Base-by-base conservation (phyloP, 331 rosid genomes). In the Acacia concinna region DNA sequence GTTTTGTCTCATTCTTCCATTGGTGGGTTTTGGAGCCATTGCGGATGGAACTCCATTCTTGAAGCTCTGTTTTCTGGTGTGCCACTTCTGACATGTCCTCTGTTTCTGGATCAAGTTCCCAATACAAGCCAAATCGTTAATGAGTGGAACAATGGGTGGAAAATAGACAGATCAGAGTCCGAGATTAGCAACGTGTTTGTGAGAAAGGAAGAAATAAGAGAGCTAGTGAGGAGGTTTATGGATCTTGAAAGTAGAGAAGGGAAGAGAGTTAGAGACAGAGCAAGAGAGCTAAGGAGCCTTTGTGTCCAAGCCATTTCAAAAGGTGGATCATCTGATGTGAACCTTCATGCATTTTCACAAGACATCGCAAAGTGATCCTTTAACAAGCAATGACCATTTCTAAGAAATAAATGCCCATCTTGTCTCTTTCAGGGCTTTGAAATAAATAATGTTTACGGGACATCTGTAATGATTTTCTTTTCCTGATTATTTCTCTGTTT, bases 11-110 rank as follows among this genome's bases (percentile, higher is more conserved):
- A 86, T 62, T 31, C 84, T 62, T 79, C 84, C 3, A 3, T 82
- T 1, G 85, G 87, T 20, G 89, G 85, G 38, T 86, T 83, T 86
- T 80, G 83, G 87, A 80, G 82, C 8, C 89, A 85, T 25, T 82
- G 86, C 31, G 89, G 86, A 1, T 84, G 87, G 85, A 84, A 81
- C 57, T 84, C 85, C 1, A 43, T 77, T 9, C 4, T 78, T 0
- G 89, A 82, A 74, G 84, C 81, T 25, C 54, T 41, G 54, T 82
- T 79, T 82, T 77, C 75, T 15, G 83, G 86, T 27, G 75, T 72
- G 7, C 86, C 89, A 0, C 32, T 86, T 64, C 69, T 86, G 38
- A 68, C 81, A 0, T 73, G 66, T 7, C 84, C 86, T 37, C 74
- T 86, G 35, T 46, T 71, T 71, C 46, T 27, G n/a, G 86, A 82